phyloP scores from a whole-genome alignment of 139 green algal genomes.

The Closterium sp. region DNA sequence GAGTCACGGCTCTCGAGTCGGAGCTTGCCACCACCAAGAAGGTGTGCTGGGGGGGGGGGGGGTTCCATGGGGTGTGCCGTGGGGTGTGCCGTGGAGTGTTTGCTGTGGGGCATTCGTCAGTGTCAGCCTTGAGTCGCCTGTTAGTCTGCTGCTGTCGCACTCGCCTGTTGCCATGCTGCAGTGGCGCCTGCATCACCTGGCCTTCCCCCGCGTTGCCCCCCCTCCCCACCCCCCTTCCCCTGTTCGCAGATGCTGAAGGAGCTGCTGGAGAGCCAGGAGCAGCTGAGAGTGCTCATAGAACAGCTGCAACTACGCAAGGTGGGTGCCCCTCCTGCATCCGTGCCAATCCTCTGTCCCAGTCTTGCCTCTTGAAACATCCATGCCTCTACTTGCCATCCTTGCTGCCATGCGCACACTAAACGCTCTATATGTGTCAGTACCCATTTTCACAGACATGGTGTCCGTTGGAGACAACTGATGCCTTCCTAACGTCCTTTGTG shows the following conservation, averaged over 20 bases:
- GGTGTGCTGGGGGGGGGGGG: not conserved
- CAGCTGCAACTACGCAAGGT: not conserved
- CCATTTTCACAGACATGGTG: no score
- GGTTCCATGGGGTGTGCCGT: not conserved
- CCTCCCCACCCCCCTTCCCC: not conserved
- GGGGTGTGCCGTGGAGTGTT: not conserved
- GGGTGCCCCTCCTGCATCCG: no score
- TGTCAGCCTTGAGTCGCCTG: no score
- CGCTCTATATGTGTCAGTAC: no score
- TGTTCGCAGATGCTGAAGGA: not conserved
- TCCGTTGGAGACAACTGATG: not conserved
- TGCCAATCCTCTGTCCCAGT: no score
- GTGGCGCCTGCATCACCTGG: not conserved
- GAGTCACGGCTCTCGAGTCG: not conserved
- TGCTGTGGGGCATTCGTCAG: no score
- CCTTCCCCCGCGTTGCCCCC: not conserved
- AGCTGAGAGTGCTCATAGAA: not conserved
- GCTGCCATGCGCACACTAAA: not conserved
- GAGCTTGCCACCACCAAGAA: conserved; percentile 11
- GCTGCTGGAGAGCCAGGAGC: not conserved
- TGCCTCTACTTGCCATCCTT: no score
- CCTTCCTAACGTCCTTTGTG: not conserved
- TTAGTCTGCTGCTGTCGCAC: not conserved
- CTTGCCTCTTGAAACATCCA: no score
- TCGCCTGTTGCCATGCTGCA: not conserved